These are phyloP conservation scores for Panicum virgatum DNA, from an alignment of 202 grass and related monocot genomes.

Conservation along the genomic window DNA sequence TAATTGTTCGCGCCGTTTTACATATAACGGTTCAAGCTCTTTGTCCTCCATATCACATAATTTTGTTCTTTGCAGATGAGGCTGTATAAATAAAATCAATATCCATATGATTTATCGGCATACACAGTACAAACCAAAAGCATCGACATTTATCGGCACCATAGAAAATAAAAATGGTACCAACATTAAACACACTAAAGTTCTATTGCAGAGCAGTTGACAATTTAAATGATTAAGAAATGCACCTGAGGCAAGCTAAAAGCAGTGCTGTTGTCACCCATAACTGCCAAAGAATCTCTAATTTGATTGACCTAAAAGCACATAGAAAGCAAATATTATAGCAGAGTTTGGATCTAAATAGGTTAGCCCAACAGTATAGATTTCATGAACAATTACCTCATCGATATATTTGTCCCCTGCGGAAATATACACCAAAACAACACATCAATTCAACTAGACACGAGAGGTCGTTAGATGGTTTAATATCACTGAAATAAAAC, in stretches of 20 bases:
- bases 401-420: conserved; percentile 90
- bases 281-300: conserved; percentile 87
- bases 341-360: not conserved
- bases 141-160: not conserved
- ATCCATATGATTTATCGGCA: not conserved
- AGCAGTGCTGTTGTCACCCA: conserved; percentile 94
- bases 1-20: conserved; percentile 77
- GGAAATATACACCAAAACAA: conserved; percentile 24
- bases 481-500: conserved; percentile 22
- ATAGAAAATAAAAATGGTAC: not conserved
- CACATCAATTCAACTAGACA: conserved; percentile 20
- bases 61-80: conserved; percentile 99
- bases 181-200: not conserved
- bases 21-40: conserved; percentile 77
- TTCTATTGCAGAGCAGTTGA: not conserved
- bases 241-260: conserved; percentile 97
- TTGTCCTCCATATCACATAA: conserved; percentile 90
- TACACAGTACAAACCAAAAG: conserved; percentile 14
- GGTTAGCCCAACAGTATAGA: conserved; percentile 25
- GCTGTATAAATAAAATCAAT: conserved; percentile 52
- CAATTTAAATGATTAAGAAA: conserved; percentile 4
- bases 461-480: conserved; percentile 5
- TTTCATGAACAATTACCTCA: conserved; percentile 65
- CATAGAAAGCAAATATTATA: conserved; percentile 26
- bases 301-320: conserved; percentile 91